Conservation (phyloP, 768 basidiomycete genomes). For the Mycena leptocephala region DNA sequence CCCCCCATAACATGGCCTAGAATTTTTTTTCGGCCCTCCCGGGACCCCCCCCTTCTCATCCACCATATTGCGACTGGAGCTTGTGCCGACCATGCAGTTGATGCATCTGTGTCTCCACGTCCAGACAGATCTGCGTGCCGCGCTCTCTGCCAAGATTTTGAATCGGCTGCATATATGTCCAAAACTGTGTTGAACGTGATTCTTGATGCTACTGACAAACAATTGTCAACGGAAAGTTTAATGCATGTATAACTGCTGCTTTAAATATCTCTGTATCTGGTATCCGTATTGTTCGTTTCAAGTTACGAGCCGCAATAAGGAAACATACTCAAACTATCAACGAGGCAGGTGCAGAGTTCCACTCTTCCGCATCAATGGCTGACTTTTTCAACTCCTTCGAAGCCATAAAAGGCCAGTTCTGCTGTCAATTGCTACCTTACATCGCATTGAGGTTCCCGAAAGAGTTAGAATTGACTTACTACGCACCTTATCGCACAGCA, state of each 20-base stretch:
- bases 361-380: not conserved
- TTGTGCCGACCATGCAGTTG: not conserved
- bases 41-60: too few relatives aligned
- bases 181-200: not conserved
- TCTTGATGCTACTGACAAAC: not conserved
- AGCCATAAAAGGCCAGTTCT: not conserved
- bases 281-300: too few relatives aligned
- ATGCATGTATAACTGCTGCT: not conserved
- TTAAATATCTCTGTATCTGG: not conserved
- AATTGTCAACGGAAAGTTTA: not conserved
- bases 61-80: slow-evolving; percentile 3
- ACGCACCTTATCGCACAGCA: not conserved
- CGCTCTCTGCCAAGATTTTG: not conserved
- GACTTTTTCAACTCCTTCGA: not conserved
- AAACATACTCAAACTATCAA: not conserved
- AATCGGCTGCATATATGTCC: not conserved
- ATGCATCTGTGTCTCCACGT: not conserved
- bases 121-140: not conserved
- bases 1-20: too few relatives aligned
- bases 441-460: not conserved
- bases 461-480: not conserved
- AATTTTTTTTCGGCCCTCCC: too few relatives aligned
- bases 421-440: not conserved
- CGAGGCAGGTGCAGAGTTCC: not conserved
- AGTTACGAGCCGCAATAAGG: not conserved